Evolutionary conservation across 371 early-diverging fungal species (phyloP), one percentile per base, ranked within the genome.

Genomic region (Rhizopus microsporus): DNA sequence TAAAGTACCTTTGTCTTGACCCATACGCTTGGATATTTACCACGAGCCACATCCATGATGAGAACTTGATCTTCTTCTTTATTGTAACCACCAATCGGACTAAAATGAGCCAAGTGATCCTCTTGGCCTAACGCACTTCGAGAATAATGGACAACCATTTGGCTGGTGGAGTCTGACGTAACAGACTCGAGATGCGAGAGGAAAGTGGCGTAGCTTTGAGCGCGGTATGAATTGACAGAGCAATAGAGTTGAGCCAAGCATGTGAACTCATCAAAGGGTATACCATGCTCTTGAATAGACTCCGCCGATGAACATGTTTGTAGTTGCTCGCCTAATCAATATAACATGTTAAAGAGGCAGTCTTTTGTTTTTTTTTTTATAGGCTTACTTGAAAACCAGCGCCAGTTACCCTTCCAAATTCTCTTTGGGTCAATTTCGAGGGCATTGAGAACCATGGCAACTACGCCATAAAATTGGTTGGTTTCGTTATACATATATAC

Each of bases 341-440:
- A 47, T n/a, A 57, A 17, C 7, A 32, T 23, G 23, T 23, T 23
- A 34, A 43, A 45, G 9, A 34, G 16, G 17, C 8, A 29, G 43
- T 12, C 12, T 15, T 42, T 33, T 60, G 15, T 31, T 31, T 12
- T 51, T 38, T 10, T 37, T 4, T 37, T 2, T 23, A 23, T n/a
- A 17, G 29, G 54, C 60, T 59, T 65, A 57, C 68, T 57, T 42
- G 74, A 74, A 56, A 71, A 80, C 92, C 92, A 95, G 33, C 96
- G 77, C 95, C 95, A 94, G 15, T 89, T 89, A 8, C 96, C 95
- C 72, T 96, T 94, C 95, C 96, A 94, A 12, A 74, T 80, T 48
- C 86, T 81, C 34, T 90, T 84, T 3, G 95, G 95, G 57, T 94
- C 94, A n/a, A 96, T 88, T 65, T 93, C 93, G 34, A 96, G 77